Evolutionary conservation across 495 filamentous ascomycete genomes (phyloP).

Genomic region (Annulohypoxylon maeteangense): DNA sequence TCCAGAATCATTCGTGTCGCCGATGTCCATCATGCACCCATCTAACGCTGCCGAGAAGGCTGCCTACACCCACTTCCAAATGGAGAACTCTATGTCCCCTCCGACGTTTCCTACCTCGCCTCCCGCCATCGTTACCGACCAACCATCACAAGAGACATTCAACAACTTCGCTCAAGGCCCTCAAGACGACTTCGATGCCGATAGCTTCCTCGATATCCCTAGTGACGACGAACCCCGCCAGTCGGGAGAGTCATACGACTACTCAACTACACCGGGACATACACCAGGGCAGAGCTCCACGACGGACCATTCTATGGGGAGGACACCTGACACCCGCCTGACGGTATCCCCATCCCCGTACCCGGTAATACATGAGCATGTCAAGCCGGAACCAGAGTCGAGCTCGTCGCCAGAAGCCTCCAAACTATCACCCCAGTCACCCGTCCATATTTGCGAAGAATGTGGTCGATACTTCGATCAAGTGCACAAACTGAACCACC

Average conservation of each 20-base stretch:
- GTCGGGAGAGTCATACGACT: constrained; percentile 50
- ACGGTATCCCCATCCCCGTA: constrained; percentile 54
- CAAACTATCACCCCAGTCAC: constrained; percentile 44
- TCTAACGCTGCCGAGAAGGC: constrained; percentile 54
- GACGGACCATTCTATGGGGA: constrained; percentile 53
- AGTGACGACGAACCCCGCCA: constrained; percentile 45
- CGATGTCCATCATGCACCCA: constrained; percentile 60
- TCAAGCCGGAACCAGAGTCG: constrained; percentile 41
- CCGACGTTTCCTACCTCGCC: constrained; percentile 33
- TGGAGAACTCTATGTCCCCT: constrained; percentile 53
- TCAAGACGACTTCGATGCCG: constrained; percentile 44
- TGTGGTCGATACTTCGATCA: constrained; percentile 58
- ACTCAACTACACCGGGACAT: constrained; percentile 54
- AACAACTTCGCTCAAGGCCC: constrained; percentile 8
- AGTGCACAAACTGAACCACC: constrained; percentile 62
- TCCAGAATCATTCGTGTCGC: constrained; percentile 47
- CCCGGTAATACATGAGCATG: constrained; percentile 29
- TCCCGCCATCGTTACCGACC: constrained; percentile 41
- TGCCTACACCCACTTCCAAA: constrained; percentile 55
- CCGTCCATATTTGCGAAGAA: constrained; percentile 51
- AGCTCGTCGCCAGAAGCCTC: constrained; percentile 43
- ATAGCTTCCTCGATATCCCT: constrained; percentile 48
- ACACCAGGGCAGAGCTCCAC: constrained; percentile 54
- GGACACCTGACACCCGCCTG: constrained; percentile 55
- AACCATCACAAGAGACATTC: constrained; percentile 33